Percentiles rank a stretch among this genome's conserved stretches.
Evolutionary conservation across 768 basidiomycete species (phyloP).

Genomic region (Pleurotus platypus): DNA sequence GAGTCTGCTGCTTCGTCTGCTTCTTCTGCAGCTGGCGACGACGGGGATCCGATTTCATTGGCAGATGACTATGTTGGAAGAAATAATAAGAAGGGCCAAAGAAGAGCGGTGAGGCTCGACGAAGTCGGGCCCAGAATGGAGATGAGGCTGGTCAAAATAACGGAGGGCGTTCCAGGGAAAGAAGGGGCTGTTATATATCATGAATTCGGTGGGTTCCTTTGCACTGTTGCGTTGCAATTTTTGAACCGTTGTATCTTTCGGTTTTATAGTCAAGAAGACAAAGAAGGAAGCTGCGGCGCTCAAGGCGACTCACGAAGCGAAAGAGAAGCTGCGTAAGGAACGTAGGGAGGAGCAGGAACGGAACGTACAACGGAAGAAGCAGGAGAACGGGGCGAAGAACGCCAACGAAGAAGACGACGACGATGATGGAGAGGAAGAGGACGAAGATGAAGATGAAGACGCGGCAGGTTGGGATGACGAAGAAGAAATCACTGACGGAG

Average conservation of each 20-base stretch:
- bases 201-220: constrained; percentile 70
- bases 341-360: constrained; percentile 87
- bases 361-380: constrained; percentile 85
- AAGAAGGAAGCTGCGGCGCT: constrained; percentile 68
- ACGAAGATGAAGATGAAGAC: constrained; percentile 38
- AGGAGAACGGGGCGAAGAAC: constrained; percentile 20
- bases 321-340: constrained; percentile 70
- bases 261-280: constrained; percentile 79
- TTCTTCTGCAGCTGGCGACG: constrained; percentile 76
- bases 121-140: constrained; percentile 98
- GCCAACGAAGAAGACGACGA: constrained; percentile 34
- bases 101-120: constrained; percentile 86
- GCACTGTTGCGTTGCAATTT: neutral
- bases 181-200: constrained; percentile 94
- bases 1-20: constrained; percentile 77
- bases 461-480: constrained; percentile 32
- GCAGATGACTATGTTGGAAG: constrained; percentile 94
- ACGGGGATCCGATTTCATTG: constrained; percentile 77
- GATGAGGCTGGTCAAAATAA: constrained; percentile 86
- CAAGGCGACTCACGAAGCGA: constrained; percentile 73
- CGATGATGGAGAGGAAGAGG: constrained; percentile 37
- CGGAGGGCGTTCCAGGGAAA: constrained; percentile 90
- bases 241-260: constrained; percentile 1
- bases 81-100: constrained; percentile 89
- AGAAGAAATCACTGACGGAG: constrained; percentile 43